Evolutionary conservation across 495 filamentous ascomycete species (phyloP).

Genomic region (Apodospora peruviana): DNA sequence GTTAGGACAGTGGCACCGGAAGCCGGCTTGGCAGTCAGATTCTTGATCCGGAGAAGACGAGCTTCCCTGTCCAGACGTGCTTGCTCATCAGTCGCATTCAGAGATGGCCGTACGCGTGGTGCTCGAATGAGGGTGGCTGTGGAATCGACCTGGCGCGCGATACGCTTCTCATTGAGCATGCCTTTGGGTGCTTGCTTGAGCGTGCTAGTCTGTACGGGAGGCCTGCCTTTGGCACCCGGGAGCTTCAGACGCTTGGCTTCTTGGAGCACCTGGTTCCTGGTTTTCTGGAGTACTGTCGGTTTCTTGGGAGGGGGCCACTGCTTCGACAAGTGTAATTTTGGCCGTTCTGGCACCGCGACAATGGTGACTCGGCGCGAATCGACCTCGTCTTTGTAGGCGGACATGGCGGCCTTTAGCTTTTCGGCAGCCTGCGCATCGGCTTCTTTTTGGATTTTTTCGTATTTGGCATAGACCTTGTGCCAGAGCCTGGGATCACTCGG

Average conservation of each 20-base stretch:
- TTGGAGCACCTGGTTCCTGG: conserved; percentile 4
- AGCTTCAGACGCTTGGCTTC: conserved; percentile 17
- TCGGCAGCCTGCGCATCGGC: conserved; percentile 44
- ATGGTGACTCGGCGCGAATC: conserved; percentile 22
- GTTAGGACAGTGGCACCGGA: conserved; percentile 8
- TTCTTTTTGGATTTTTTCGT: conserved; percentile 38
- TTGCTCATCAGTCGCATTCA: neutral
- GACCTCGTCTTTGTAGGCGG: conserved; percentile 23
- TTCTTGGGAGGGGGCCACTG: neutral
- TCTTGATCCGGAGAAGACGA: conserved; percentile 24
- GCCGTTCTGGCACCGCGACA: conserved; percentile 14
- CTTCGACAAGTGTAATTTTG: neutral
- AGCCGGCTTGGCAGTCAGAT: neutral
- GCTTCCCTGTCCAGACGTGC: conserved; percentile 15
- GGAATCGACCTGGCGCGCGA: conserved; percentile 20
- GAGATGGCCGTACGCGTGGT: conserved; percentile 1
- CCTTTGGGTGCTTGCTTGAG: conserved; percentile 29
- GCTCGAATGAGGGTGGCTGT: conserved; percentile 4
- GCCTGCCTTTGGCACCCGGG: conserved; percentile 16
- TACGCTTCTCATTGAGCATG: conserved; percentile 31
- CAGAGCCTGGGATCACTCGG: conserved; percentile 29
- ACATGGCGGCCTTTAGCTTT: conserved; percentile 29
- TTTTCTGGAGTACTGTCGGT: conserved; percentile 12
- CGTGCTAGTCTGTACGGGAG: conserved; percentile 18
- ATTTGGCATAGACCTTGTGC: conserved; percentile 32